phyloP scores from a whole-genome alignment of 1,139 yeast species.

The Meyerozyma athensensis region DNA sequence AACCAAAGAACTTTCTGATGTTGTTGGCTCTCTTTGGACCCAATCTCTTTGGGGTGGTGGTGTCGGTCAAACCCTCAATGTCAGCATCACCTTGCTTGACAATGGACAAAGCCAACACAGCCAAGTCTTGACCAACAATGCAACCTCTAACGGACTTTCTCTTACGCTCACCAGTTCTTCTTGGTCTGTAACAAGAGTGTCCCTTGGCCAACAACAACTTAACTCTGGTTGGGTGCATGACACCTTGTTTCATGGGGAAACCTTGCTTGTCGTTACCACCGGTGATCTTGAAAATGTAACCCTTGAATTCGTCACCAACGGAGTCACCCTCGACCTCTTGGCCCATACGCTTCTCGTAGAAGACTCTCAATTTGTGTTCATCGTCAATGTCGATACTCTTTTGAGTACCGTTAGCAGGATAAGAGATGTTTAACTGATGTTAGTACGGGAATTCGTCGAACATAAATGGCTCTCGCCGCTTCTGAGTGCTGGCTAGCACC shows the following conservation, averaged over 20 bases:
- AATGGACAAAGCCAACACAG: constrained; percentile 89
- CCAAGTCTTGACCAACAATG: constrained; percentile 95
- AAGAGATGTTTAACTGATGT: constrained; percentile 90
- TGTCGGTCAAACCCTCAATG: constrained; percentile 92
- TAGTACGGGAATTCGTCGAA: too few species aligned
- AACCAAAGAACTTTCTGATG: constrained; percentile 99
- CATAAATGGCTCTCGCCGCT: too few species aligned
- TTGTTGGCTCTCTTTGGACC: constrained; percentile 99
- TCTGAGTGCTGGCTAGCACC: not conserved
- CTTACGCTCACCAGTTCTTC: constrained; percentile 99
- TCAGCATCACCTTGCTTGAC: constrained; percentile 97
- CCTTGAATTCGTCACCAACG: constrained; percentile 98
- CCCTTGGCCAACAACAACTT: constrained; percentile 91
- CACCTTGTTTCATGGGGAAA: constrained; percentile 99
- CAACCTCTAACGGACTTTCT: constrained; percentile 99
- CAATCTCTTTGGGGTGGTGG: constrained; percentile 95
- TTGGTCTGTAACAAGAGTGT: constrained; percentile 99
- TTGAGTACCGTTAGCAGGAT: constrained; percentile 99
- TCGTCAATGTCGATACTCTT: constrained; percentile 96
- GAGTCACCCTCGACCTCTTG: constrained; percentile 99
- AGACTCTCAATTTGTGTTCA: constrained; percentile 97
- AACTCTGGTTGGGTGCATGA: constrained; percentile 99
- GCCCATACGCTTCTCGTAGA: constrained; percentile 99
- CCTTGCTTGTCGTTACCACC: constrained; percentile 99
- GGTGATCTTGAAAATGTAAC: constrained; percentile 96